Percentiles rank a stretch among this genome's conserved stretches.
phyloP scores from a whole-genome alignment of 2,329 filamentous ascomycete genomes.

The Aureobasidium sp. region DNA sequence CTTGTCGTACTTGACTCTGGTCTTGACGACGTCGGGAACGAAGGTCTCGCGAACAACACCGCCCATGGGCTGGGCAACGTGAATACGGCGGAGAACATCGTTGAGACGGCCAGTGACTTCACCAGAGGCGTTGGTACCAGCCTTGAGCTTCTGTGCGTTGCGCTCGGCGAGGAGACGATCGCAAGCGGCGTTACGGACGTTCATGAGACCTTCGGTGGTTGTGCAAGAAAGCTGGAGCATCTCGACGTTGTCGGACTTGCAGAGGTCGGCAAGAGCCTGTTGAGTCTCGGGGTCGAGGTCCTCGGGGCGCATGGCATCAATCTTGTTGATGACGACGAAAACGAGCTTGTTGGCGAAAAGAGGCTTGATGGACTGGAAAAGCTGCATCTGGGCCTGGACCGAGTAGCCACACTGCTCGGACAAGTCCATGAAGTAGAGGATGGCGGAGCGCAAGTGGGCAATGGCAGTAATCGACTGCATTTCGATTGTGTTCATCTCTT shows the following conservation, averaged over 20 bases:
- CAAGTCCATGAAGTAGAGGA: slow-evolving; percentile 97
- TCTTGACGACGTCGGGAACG: slow-evolving; percentile 78
- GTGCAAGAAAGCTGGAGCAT: slow-evolving; percentile 91
- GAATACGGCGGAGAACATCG: slow-evolving; percentile 87
- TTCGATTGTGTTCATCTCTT: slow-evolving; percentile 99
- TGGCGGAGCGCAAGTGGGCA: slow-evolving; percentile 88
- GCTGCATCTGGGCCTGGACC: slow-evolving; percentile 82
- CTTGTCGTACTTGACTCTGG: slow-evolving; percentile 82
- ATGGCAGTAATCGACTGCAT: slow-evolving; percentile 99
- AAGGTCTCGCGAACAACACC: slow-evolving; percentile 72
- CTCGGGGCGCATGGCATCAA: slow-evolving; percentile 81
- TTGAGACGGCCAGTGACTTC: slow-evolving; percentile 75
- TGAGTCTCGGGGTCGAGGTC: slow-evolving; percentile 76
- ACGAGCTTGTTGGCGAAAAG: slow-evolving; percentile 96
- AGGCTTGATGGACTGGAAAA: slow-evolving; percentile 95
- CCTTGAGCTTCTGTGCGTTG: slow-evolving; percentile 91
- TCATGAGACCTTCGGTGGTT: slow-evolving; percentile 87
- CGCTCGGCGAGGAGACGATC: slow-evolving; percentile 88
- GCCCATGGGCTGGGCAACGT: slow-evolving; percentile 89
- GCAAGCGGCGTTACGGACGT: slow-evolving; percentile 91
- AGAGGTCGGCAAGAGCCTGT: slow-evolving; percentile 67
- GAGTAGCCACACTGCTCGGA: slow-evolving; percentile 96
- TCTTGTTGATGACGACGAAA: slow-evolving; percentile 97
- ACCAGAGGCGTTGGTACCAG: slow-evolving; percentile 68
- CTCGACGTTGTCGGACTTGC: slow-evolving; percentile 85